Evolutionary conservation across 345 rosid genomes (phyloP).

Genomic region (Litchi chinensis): DNA sequence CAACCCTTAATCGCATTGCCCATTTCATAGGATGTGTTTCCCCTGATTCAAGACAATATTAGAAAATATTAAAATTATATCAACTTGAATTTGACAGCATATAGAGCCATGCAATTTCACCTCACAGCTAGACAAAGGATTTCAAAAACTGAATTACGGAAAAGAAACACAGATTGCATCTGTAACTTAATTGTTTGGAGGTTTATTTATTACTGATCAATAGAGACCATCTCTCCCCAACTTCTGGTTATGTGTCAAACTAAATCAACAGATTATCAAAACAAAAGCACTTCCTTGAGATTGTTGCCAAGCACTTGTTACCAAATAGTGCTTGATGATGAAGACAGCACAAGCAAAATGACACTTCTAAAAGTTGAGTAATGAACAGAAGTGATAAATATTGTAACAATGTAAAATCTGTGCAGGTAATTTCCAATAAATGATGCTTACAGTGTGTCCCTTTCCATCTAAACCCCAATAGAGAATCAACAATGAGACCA

Average conservation of each 20-base stretch:
- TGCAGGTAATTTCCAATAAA: neutral
- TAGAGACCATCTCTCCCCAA: neutral
- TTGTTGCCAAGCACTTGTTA: neutral
- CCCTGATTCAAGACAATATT: conserved; percentile 54
- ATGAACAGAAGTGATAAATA: neutral
- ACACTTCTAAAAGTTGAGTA: neutral
- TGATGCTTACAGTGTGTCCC: neutral
- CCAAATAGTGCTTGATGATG: neutral
- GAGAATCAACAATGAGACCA: neutral
- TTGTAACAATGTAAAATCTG: neutral
- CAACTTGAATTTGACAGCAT: neutral
- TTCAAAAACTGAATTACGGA: neutral
- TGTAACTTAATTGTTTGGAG: neutral
- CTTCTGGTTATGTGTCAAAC: neutral
- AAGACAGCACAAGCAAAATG: neutral
- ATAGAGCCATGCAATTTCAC: neutral
- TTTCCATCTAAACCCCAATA: neutral
- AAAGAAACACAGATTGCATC: neutral
- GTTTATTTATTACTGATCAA: neutral
- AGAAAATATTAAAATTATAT: neutral
- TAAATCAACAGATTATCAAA: neutral
- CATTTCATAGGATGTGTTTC: conserved; percentile 94
- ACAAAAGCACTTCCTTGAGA: neutral
- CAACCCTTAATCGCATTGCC: conserved; percentile 95
- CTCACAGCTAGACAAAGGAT: neutral